Base-by-base conservation (phyloP, 2,329 filamentous ascomycete genomes). In the Diaporthe amygdali region DNA sequence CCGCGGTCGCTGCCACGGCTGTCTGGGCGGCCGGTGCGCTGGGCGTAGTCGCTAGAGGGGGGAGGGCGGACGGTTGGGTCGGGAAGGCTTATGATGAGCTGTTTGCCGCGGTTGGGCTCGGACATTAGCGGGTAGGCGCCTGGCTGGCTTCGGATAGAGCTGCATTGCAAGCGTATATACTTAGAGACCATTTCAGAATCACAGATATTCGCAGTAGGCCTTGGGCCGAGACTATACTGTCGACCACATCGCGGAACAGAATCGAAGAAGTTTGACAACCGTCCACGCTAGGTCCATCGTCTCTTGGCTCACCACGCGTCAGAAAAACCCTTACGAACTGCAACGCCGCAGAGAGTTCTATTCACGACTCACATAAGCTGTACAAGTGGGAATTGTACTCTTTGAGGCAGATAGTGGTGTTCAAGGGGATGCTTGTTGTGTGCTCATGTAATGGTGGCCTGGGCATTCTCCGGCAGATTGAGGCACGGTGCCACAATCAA, bases 1-100 rank as follows among this genome's bases (percentile, higher is more conserved):
- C 91, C 67, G 88, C 89, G 0, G 84, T 86, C 0, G 81, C 86
- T 0, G 80, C 92, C 2, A 87, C 90, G 9, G 87, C 83, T 0
- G 69, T 95, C n/a, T 98, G 95, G 95, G 89, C 95, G 66, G 91
- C 91, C 0, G 95, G 95, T 4, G 92, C 93, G 0, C 80, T 98
- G 41, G 94, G 93, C 0, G 85, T 97, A 20, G 90, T 97, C 10
- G 94, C 92, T 3, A 86, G 89, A 73, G 93, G 88, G 1, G 95
- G 94, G 0, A 81, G 85, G 72, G 91, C 90, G 1, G 84, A 88
- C 5, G 94, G 94, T 0, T 98, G 95, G 94, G 86, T 97, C 68
- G 94, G 90, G 2, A 92, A 87, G 75, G 87, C 93, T 63, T 97
- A 96, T 81, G 93, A 98, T 83, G 88, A 90, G 63, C 84, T 97